Evolutionary conservation across 2,329 filamentous ascomycete species (phyloP).

Genomic region (Celoporthe dispersa): DNA sequence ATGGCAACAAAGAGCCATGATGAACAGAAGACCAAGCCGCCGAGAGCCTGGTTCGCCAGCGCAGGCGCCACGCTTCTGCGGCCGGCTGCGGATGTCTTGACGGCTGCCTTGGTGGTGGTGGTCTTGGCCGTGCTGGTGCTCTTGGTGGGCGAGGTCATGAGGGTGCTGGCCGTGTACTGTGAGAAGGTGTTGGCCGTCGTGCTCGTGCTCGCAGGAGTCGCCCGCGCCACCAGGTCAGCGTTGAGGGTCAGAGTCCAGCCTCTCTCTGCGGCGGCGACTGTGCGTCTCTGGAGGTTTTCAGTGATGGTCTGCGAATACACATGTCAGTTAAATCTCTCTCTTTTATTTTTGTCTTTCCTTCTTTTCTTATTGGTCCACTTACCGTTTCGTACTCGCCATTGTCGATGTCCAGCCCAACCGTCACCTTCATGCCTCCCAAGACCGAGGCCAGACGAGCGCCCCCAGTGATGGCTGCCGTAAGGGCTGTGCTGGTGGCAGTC

Average conservation of each 20-base stretch:
- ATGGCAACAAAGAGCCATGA: slow-evolving; percentile 14
- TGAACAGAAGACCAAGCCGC: slow-evolving; percentile 10
- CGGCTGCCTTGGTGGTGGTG: background rate
- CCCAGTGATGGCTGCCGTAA: slow-evolving; percentile 14
- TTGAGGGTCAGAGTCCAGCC: slow-evolving; percentile 22
- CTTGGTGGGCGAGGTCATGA: background rate
- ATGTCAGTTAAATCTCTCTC: background rate
- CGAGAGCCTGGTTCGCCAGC: slow-evolving; percentile 4
- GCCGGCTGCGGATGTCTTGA: slow-evolving; percentile 9
- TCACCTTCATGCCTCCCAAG: slow-evolving; percentile 7
- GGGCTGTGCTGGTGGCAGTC: slow-evolving; percentile 14
- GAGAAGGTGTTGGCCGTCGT: background rate
- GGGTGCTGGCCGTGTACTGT: background rate
- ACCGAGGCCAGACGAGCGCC: background rate
- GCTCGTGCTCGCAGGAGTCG: background rate
- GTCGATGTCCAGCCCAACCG: slow-evolving; percentile 23
- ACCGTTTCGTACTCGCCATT: slow-evolving; percentile 24
- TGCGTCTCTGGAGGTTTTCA: slow-evolving; percentile 23
- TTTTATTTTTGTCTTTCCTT: background rate
- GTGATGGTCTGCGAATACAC: slow-evolving; percentile 20
- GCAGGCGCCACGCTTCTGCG: background rate
- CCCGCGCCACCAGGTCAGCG: slow-evolving; percentile 5
- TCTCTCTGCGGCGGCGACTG: slow-evolving; percentile 7
- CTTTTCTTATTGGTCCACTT: background rate
- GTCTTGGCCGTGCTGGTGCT: background rate